phyloP scores from a whole-genome alignment of 352 stramenopile genomes.

The Aphanomyces stellatus region DNA sequence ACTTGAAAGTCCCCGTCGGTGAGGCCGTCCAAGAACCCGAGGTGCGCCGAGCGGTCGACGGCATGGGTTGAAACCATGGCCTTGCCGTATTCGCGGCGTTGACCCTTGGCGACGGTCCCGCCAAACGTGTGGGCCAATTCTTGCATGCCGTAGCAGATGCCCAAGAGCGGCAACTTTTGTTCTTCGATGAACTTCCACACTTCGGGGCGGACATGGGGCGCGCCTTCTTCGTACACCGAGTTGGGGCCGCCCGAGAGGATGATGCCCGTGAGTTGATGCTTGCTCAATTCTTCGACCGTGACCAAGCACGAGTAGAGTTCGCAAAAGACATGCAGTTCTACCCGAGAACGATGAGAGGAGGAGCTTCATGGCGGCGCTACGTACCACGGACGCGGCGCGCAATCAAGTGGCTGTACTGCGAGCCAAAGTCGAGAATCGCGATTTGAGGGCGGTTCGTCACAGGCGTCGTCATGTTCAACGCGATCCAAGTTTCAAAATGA shows the following conservation, averaged over 20 bases:
- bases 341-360: conserved; percentile 8
- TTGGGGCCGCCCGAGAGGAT: conserved; percentile 97
- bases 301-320: conserved; percentile 99
- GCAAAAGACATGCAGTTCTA: conserved; percentile 97
- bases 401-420: conserved; percentile 99
- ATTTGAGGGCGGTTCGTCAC: conserved; percentile 92
- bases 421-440: conserved; percentile 99
- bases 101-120: conserved; percentile 87
- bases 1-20: conserved; percentile 92
- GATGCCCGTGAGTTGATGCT: conserved; percentile 93
- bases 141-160: conserved; percentile 97
- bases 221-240: conserved; percentile 94
- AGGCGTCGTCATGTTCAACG: conserved; percentile 28
- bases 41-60: conserved; percentile 33
- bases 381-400: conserved; percentile 91
- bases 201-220: conserved; percentile 89
- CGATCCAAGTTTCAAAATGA: conserved; percentile 20
- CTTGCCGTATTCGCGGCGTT: conserved; percentile 97
- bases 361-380: conserved; percentile 3
- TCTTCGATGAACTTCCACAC: conserved; percentile 97
- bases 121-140: conserved; percentile 95
- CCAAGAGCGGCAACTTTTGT: conserved; percentile 93
- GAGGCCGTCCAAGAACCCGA: conserved; percentile 83
- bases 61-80: conserved; percentile 81
- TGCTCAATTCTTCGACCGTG: conserved; percentile 81